A percentile compares a stretch with the other conserved stretches of the same genome.
These are phyloP conservation scores for Oenanthe sinensis DNA, from an alignment of 129 eudicot genomes.

Conservation along the genomic window DNA sequence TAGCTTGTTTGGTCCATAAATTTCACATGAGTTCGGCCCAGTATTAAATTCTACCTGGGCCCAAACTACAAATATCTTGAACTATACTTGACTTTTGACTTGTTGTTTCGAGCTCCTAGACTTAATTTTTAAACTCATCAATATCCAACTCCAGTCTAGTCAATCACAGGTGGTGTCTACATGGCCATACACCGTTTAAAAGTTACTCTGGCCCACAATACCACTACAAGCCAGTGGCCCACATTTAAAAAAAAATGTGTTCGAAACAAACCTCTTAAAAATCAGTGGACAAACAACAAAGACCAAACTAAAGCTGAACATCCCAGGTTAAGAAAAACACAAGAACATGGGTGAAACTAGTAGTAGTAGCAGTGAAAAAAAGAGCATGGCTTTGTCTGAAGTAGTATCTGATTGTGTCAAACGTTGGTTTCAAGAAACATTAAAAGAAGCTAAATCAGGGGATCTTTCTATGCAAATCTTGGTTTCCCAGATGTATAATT, in stretches of 20 bases:
- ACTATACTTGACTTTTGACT: too few relatives aligned
- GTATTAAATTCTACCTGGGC: too few relatives aligned
- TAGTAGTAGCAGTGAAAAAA: slow-evolving; percentile 13
- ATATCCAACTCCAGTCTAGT: neutral
- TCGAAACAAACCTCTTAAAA: neutral
- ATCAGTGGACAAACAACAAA: neutral
- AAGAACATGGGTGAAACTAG: slow-evolving; percentile 18
- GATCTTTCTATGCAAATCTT: slow-evolving; percentile 67
- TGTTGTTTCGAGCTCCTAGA: too few relatives aligned
- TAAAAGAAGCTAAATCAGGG: slow-evolving; percentile 66
- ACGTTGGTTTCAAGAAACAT: slow-evolving; percentile 71
- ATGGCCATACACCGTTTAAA: neutral
- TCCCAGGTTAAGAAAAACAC: neutral
- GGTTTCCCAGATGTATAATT: slow-evolving; percentile 64
- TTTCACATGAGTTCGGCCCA: too few relatives aligned
- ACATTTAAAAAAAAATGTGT: neutral
- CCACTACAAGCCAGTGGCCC: neutral
- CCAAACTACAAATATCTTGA: too few relatives aligned
- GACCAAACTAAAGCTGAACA: neutral
- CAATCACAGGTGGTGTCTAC: neutral
- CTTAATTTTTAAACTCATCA: too few relatives aligned
- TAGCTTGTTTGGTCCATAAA: too few relatives aligned
- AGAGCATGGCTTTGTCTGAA: slow-evolving; percentile 40
- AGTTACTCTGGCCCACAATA: neutral
- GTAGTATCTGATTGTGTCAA: slow-evolving; percentile 61